Evolutionary conservation across 2,329 filamentous ascomycete genomes (phyloP).

Genomic region (Pseudocercospora musae): DNA sequence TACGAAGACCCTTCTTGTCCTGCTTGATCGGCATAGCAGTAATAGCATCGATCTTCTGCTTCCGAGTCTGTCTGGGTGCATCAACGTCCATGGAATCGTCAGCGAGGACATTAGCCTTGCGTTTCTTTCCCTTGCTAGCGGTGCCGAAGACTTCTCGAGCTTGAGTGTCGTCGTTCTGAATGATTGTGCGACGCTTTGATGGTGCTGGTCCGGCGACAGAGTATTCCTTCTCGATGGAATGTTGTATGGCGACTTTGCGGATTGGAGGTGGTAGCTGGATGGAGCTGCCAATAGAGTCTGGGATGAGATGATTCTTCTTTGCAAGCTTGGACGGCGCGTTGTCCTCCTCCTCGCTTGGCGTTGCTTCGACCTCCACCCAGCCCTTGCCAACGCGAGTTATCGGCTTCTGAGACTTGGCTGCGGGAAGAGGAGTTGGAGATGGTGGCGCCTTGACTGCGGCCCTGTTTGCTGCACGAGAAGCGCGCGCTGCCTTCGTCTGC

Average conservation of each 20-base stretch:
- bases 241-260: background rate
- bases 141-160: background rate
- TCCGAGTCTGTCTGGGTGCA: background rate
- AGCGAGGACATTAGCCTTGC: conserved; percentile 4
- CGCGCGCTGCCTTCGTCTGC: background rate
- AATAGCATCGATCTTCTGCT: background rate
- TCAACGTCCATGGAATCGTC: background rate
- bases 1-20: background rate
- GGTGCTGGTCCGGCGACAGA: background rate
- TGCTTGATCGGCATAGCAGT: background rate
- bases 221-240: conserved; percentile 1
- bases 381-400: conserved; percentile 20
- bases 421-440: background rate
- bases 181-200: conserved; percentile 3
- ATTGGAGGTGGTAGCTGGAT: background rate
- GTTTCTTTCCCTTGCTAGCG: conserved; percentile 2
- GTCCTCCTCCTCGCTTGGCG: background rate
- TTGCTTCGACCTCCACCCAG: conserved; percentile 19
- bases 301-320: background rate
- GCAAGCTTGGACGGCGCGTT: background rate
- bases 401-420: conserved; percentile 14
- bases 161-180: conserved; percentile 9
- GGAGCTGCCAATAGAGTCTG: background rate
- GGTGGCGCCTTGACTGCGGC: background rate
- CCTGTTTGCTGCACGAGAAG: background rate